These are phyloP conservation scores for Wickerhamiella qilinensis DNA, from an alignment of 805 yeast species.

Conservation along the genomic window DNA sequence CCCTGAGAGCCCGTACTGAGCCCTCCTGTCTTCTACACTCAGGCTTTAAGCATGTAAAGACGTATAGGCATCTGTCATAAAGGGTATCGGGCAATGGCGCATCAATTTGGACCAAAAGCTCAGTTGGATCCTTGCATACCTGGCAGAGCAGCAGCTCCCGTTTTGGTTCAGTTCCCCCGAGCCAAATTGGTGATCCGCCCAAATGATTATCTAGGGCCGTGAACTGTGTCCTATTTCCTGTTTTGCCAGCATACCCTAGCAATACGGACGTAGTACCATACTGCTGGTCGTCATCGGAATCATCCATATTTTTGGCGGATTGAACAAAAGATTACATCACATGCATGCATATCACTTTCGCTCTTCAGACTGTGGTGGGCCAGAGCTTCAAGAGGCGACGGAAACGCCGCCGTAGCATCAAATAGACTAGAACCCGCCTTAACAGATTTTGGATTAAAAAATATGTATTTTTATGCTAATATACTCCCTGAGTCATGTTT, in stretches of 20 bases:
- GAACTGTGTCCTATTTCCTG: constrained; percentile 5
- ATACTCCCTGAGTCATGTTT: constrained; percentile 12
- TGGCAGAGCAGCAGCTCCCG: constrained; percentile 40
- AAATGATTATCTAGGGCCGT: constrained; percentile 35
- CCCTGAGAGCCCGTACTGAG: constrained; percentile 60
- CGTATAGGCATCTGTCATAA: constrained; percentile 60
- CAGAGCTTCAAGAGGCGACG: too few relatives aligned
- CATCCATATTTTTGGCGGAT: constrained; percentile 9
- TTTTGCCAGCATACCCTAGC: constrained; percentile 23
- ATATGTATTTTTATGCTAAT: constrained; percentile 7
- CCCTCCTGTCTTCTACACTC: constrained; percentile 57
- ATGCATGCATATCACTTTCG: neutral
- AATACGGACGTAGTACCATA: constrained; percentile 19
- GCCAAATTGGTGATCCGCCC: constrained; percentile 54
- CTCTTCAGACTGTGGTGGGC: too few relatives aligned
- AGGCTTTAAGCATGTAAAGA: constrained; percentile 54
- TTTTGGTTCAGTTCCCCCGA: constrained; percentile 50
- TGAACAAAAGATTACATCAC: neutral
- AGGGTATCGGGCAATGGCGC: constrained; percentile 53
- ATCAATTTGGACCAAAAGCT: constrained; percentile 60
- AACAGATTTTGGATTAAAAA: neutral
- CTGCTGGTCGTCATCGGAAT: constrained; percentile 14
- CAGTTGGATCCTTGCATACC: constrained; percentile 45
- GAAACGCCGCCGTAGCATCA: too few relatives aligned
- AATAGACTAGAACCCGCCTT: too few relatives aligned